Percentiles rank a stretch among this genome's conserved stretches.
Conservation (phyloP, 1,284 basidiomycete species). For the Ustilago cynodontis region DNA sequence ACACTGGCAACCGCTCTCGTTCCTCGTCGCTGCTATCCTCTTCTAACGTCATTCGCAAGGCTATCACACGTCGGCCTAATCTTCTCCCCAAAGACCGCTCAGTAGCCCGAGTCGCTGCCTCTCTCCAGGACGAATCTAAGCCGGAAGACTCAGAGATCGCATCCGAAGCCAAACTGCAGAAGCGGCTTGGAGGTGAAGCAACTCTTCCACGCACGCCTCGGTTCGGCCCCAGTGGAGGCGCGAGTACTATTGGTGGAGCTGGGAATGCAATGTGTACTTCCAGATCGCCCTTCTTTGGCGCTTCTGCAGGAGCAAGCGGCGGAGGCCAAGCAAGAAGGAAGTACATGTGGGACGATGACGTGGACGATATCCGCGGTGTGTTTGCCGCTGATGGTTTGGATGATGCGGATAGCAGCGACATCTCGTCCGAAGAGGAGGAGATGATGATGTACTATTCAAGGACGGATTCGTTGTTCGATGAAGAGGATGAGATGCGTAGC, state of each 20-base stretch:
- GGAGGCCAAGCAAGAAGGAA: conserved; percentile 23
- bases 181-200: conserved; percentile 49
- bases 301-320: conserved; percentile 2
- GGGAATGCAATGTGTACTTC: conserved; percentile 11
- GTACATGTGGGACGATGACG: conserved; percentile 54
- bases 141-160: conserved; percentile 64
- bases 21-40: conserved; percentile 35
- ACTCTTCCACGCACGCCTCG: conserved; percentile 46
- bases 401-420: conserved; percentile 35
- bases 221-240: conserved; percentile 19
- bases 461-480: conserved; percentile 32
- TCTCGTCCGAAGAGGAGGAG: conserved; percentile 41
- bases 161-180: conserved; percentile 66
- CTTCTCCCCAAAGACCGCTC: conserved; percentile 50
- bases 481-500: conserved; percentile 29
- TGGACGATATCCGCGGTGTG: conserved; percentile 50
- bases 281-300: conserved; percentile 34
- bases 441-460: conserved; percentile 52
- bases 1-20: conserved; percentile 22
- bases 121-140: conserved; percentile 58
- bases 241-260: neutral
- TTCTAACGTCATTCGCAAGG: conserved; percentile 40
- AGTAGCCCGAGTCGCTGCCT: conserved; percentile 63
- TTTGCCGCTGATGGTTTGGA: conserved; percentile 38
- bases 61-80: conserved; percentile 41